These are phyloP conservation scores for Pinus taeda DNA, from an alignment of 75 land plant species.

Conservation along the genomic window DNA sequence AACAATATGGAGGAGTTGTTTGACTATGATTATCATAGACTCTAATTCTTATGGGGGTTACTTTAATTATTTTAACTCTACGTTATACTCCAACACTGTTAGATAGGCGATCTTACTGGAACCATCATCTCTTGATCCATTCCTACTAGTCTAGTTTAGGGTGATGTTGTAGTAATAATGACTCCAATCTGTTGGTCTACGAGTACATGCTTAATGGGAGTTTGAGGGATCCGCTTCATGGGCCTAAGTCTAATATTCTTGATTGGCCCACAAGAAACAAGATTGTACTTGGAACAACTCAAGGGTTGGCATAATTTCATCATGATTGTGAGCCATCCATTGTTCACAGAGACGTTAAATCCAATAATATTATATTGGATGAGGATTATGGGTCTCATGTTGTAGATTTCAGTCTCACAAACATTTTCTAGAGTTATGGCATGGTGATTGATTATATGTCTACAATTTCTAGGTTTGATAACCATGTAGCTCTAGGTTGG, in stretches of 20 bases:
- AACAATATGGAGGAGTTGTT: too few species aligned
- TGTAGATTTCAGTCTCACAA: conserved; percentile 83
- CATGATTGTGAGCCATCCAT: conserved; percentile 87
- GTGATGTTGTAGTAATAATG: conserved; percentile 59
- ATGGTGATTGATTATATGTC: conserved; percentile 60
- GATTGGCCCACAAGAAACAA: conserved; percentile 72
- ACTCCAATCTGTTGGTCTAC: conserved; percentile 75
- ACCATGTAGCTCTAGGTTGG: conserved; percentile 86
- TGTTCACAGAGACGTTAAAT: conserved; percentile 81
- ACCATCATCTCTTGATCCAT: too few species aligned
- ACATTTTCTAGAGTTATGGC: conserved; percentile 24
- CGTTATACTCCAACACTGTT: too few species aligned
- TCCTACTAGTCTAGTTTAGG: not conserved
- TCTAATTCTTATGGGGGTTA: too few species aligned
- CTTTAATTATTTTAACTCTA: too few species aligned
- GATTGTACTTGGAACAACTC: conserved; percentile 76
- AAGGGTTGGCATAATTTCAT: conserved; percentile 78
- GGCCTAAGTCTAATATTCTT: conserved; percentile 41
- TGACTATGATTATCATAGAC: too few species aligned
- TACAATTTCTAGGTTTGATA: conserved; percentile 77
- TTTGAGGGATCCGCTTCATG: too few species aligned
- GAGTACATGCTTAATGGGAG: conserved; percentile 93
- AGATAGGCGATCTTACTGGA: too few species aligned
- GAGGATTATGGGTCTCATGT: conserved; percentile 54
- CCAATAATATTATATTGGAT: conserved; percentile 79